Conservation (phyloP, 495 filamentous ascomycete genomes). For the Podospora pseudopauciseta region DNA sequence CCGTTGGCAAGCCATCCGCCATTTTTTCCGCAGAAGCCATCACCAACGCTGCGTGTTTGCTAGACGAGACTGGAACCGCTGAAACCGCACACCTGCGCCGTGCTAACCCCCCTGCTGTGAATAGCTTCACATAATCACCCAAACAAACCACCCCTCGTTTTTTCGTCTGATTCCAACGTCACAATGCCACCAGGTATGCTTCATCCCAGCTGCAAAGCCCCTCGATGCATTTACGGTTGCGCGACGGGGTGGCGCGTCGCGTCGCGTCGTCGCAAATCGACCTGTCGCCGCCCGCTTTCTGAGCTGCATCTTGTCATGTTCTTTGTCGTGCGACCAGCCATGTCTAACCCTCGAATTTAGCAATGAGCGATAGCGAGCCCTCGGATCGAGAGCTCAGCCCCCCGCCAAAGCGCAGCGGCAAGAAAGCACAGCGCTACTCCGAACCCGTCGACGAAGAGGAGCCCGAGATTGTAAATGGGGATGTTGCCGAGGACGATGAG, state of each 20-base stretch:
- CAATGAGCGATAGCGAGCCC: constrained; percentile 9
- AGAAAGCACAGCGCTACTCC: constrained; percentile 19
- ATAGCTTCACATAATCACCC: not conserved
- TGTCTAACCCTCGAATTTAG: constrained; percentile 6
- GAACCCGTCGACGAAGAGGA: constrained; percentile 23
- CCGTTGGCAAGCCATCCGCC: not conserved
- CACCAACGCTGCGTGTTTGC: not conserved
- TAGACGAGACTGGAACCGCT: not conserved
- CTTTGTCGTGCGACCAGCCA: not conserved
- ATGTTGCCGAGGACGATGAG: constrained; percentile 36
- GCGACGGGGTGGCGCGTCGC: not conserved
- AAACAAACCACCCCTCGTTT: not conserved
- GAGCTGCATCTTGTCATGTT: not conserved
- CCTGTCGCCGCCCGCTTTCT: not conserved
- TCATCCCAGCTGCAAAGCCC: not conserved
- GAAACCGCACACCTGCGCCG: no score
- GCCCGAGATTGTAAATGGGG: constrained; percentile 15
- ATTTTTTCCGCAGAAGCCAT: constrained; percentile 3
- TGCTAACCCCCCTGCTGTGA: not conserved
- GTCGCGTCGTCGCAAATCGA: not conserved
- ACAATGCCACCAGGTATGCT: constrained; percentile 20
- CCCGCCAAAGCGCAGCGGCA: constrained; percentile 20
- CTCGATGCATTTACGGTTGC: not conserved
- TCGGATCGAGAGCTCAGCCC: constrained; percentile 13
- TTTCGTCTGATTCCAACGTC: not conserved